Evolutionary conservation across 2,329 filamentous ascomycete species (phyloP).

Genomic region (Apiospora malaysiana): DNA sequence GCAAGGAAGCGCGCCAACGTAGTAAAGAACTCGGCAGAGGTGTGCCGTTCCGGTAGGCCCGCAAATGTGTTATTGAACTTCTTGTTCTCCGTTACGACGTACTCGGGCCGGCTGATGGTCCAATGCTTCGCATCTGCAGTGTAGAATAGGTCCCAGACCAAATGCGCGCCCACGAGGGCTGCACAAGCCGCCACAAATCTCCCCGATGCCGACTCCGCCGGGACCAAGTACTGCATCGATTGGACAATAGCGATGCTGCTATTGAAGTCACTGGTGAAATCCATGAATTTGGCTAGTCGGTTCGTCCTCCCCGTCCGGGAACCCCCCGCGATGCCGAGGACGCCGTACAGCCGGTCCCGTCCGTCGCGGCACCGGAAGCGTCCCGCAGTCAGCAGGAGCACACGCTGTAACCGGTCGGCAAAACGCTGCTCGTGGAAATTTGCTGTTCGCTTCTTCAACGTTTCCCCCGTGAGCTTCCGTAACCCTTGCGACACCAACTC

Average conservation of each 20-base stretch:
- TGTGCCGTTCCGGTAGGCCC: not conserved
- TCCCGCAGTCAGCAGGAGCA: not conserved
- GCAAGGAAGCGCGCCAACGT: not conserved
- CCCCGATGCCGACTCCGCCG: not conserved
- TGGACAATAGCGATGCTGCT: not conserved
- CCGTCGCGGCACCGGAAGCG: not conserved
- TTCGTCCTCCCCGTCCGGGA: not conserved
- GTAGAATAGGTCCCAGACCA: not conserved
- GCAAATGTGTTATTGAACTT: not conserved
- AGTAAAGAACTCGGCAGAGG: not conserved
- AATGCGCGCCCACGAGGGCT: not conserved
- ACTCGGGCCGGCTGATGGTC: not conserved
- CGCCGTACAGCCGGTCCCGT: not conserved
- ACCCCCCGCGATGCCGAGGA: not conserved
- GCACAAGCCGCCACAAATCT: not conserved
- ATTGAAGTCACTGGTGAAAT: not conserved
- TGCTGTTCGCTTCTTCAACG: not conserved
- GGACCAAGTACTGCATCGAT: not conserved
- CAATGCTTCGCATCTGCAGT: not conserved
- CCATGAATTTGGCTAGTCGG: not conserved
- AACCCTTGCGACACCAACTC: not conserved
- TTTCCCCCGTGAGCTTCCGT: not conserved
- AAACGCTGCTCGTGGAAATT: not conserved
- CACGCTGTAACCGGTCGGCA: not conserved
- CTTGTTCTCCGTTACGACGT: not conserved